Conservation (phyloP, 176 grass and related monocot species). For the Cenchrus purpureus region DNA sequence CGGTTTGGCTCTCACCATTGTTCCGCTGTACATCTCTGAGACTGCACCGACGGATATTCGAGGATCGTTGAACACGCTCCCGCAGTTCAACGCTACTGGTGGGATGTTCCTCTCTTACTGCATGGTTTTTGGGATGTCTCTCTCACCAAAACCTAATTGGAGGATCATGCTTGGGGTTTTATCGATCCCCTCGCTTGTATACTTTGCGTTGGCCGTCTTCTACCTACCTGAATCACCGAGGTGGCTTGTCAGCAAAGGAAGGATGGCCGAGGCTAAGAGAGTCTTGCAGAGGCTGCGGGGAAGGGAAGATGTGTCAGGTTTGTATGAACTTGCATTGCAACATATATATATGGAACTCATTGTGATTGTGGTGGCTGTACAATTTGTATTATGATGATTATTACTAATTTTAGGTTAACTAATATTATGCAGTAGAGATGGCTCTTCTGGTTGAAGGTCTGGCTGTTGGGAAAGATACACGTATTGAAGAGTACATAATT, state of each 20-base stretch:
- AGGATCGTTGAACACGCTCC: conserved; percentile 84
- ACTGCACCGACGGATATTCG: conserved; percentile 89
- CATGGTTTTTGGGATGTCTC: conserved; percentile 89
- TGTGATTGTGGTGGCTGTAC: background rate
- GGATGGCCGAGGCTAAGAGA: conserved; percentile 77
- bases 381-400: background rate
- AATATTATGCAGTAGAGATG: conserved; percentile 74
- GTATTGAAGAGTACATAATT: conserved; percentile 89
- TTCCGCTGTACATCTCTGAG: conserved; percentile 93
- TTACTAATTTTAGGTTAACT: conserved; percentile 42
- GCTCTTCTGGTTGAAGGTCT: conserved; percentile 94
- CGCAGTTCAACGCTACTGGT: conserved; percentile 80
- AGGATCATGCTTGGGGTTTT: conserved; percentile 98
- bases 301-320: conserved; percentile 95
- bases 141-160: conserved; percentile 75
- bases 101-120: conserved; percentile 99
- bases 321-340: background rate
- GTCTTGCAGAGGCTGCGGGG: conserved; percentile 74
- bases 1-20: conserved; percentile 80
- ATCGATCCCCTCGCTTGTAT: conserved; percentile 81
- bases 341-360: background rate
- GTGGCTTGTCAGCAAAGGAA: conserved; percentile 95
- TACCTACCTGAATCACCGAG: conserved; percentile 98
- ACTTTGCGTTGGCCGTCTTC: conserved; percentile 79
- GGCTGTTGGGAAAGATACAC: conserved; percentile 70